phyloP scores from a whole-genome alignment of 2,329 filamentous ascomycete genomes.

The Orbilia javanica region DNA sequence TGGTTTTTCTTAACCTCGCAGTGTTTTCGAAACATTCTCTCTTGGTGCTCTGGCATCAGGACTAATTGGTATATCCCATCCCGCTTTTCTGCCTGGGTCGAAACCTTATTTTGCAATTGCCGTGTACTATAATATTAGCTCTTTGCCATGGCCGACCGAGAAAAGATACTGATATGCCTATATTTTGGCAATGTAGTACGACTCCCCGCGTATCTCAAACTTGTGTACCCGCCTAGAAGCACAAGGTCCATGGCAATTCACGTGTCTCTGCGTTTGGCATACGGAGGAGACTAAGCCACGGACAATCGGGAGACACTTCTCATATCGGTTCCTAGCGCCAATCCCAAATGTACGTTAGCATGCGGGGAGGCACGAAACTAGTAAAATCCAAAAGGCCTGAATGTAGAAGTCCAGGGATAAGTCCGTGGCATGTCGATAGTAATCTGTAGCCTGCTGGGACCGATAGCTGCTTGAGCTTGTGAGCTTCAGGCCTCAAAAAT shows the following conservation, averaged over 20 bases:
- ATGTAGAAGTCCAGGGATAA: neutral
- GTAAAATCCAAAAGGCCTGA: neutral
- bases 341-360: neutral
- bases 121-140: too few relatives aligned
- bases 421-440: too few relatives aligned
- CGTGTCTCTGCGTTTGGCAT: constrained; percentile 7
- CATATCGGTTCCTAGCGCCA: neutral
- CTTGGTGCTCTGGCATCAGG: neutral
- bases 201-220: neutral
- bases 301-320: neutral
- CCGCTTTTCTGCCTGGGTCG: too few relatives aligned
- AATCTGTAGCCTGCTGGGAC: too few relatives aligned
- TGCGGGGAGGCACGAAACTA: neutral
- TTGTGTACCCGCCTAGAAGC: neutral
- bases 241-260: neutral
- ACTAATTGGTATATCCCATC: neutral
- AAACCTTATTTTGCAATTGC: too few relatives aligned
- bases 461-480: neutral
- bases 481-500: neutral
- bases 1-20: too few relatives aligned
- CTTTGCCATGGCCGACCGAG: neutral
- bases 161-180: neutral
- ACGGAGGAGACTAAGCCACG: neutral
- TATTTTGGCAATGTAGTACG: neutral
- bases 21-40: too few relatives aligned